Conservation (phyloP, 2,329 filamentous ascomycete species). For the Chalaropsis thielavioides region DNA sequence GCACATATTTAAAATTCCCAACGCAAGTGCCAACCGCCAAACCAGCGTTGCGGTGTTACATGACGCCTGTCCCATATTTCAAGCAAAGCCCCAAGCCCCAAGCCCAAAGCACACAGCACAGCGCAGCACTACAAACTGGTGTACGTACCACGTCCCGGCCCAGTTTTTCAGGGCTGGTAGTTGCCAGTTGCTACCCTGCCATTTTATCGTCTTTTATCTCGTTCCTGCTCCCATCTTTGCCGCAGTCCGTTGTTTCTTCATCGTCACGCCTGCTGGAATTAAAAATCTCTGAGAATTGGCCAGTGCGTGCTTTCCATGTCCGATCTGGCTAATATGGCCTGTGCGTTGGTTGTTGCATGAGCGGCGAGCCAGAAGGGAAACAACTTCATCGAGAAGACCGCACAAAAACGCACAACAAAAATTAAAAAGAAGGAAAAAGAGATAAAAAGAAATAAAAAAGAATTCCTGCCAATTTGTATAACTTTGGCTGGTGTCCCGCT, state of each 20-base stretch:
- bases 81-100: not conserved
- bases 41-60: not conserved
- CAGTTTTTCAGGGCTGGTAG: not conserved
- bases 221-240: not conserved
- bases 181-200: not conserved
- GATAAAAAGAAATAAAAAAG: too few species aligned
- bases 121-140: not conserved
- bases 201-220: not conserved
- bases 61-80: not conserved
- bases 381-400: not conserved
- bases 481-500: not conserved
- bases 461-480: not conserved
- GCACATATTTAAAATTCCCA: not conserved
- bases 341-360: not conserved
- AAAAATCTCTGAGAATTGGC: not conserved
- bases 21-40: not conserved
- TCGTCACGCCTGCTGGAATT: not conserved
- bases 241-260: not conserved
- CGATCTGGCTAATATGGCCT: not conserved
- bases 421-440: not conserved
- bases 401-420: not conserved
- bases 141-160: too few species aligned
- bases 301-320: not conserved
- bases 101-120: not conserved
- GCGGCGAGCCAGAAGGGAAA: not conserved